Percentiles rank a stretch among this genome's conserved stretches.
Evolutionary conservation across 495 filamentous ascomycete species (phyloP).

Genomic region (Aspergillus affinis): DNA sequence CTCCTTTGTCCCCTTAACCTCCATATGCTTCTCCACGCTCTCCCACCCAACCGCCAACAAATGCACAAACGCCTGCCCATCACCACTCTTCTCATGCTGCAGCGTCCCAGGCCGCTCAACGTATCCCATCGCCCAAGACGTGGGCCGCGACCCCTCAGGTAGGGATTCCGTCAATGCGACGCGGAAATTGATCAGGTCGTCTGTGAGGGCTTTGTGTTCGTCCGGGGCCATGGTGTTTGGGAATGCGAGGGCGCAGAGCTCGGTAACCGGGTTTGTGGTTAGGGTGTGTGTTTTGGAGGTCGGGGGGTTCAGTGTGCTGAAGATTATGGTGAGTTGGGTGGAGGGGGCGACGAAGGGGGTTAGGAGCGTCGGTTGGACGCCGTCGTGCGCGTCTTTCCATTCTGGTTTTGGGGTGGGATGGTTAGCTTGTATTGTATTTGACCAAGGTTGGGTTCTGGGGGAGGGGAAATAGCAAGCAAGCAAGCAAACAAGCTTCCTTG

Average conservation of each 20-base stretch:
- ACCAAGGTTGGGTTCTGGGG: neutral
- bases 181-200: constrained; percentile 34
- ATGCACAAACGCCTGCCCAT: constrained; percentile 37
- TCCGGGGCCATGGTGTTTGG: constrained; percentile 25
- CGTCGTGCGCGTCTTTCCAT: constrained; percentile 38
- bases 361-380: constrained; percentile 20
- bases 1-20: constrained; percentile 42
- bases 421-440: constrained; percentile 2
- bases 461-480: too few relatives aligned
- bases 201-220: constrained; percentile 25
- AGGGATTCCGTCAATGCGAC: constrained; percentile 31
- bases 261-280: constrained; percentile 40
- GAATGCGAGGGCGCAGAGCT: constrained; percentile 36
- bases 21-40: constrained; percentile 51
- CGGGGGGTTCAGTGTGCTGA: constrained; percentile 36
- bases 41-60: constrained; percentile 54
- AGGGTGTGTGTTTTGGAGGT: constrained; percentile 31
- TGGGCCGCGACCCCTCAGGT: constrained; percentile 31
- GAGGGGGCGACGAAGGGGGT: constrained; percentile 27
- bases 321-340: constrained; percentile 25
- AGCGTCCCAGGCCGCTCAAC: constrained; percentile 43
- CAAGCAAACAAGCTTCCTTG: too few relatives aligned
- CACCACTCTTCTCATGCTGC: constrained; percentile 33
- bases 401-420: constrained; percentile 23
- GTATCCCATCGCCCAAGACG: constrained; percentile 45